A percentile compares a stretch with the other conserved stretches of the same genome.
phyloP scores from a whole-genome alignment of 75 land plant genomes.

The Sequoia sempervirens region DNA sequence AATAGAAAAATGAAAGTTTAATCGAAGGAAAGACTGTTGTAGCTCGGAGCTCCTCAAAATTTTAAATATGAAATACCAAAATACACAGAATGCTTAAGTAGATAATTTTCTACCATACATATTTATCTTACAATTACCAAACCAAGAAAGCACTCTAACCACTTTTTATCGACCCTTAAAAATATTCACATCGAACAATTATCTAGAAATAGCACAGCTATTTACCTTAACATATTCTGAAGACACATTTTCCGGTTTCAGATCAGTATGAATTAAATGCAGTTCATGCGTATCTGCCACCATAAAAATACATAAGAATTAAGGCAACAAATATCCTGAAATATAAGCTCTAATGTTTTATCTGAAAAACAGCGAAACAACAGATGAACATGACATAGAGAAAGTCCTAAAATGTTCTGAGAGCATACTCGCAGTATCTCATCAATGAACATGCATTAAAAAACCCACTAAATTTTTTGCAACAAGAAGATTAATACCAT shows the following conservation, averaged over 20 bases:
- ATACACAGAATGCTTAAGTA: not conserved
- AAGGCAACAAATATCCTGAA: too few species aligned
- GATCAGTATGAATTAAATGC: too few species aligned
- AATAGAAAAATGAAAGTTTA: not conserved
- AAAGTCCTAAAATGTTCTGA: not conserved
- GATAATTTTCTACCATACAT: not conserved
- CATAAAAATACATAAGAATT: too few species aligned
- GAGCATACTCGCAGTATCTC: not conserved
- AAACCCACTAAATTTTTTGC: not conserved
- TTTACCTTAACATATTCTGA: constrained; percentile 54
- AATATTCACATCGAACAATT: constrained; percentile 1
- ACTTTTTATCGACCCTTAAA: too few species aligned
- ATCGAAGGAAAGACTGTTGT: not conserved
- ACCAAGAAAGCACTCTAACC: too few species aligned
- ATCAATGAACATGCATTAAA: not conserved
- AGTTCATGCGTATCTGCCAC: too few species aligned
- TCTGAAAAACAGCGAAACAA: not conserved
- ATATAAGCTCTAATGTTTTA: too few species aligned
- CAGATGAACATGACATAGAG: not conserved
- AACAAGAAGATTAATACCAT: not conserved
- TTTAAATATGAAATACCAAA: too few species aligned
- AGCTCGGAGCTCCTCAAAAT: not conserved
- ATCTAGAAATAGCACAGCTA: not conserved
- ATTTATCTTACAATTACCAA: too few species aligned
- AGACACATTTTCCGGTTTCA: too few species aligned